Evolutionary conservation across 1,139 yeast genomes (phyloP), one percentile per base, ranked within the genome.

Genomic region (Pichia sp.): DNA sequence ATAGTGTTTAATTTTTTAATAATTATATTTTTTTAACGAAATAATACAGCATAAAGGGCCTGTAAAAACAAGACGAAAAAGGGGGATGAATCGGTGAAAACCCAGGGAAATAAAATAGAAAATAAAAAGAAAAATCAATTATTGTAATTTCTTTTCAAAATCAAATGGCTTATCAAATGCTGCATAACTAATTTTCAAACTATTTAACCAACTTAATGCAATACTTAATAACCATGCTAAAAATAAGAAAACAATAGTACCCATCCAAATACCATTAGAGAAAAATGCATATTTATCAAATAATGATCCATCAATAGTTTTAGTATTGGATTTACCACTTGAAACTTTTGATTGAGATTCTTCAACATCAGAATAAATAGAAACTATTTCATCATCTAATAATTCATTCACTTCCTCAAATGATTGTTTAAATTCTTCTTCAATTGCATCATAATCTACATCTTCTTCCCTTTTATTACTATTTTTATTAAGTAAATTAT

Each of bases 91-190:
- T 18, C 18, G 18, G 18, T 18, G 18, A 18, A 18, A 18, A 18
- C 18, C 18, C 18, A 18, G 18, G 18, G 18, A 18, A 18, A 18
- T 18, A 18, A 18, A 18, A 18, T 18, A 18, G 18, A 18, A 18
- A 18, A 18, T 18, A 18, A 18, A 18, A 18, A n/a, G n/a, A 18
- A 36, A 42, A 10, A 30, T 36, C 25, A 39, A 44, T 59, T 68
- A 79, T 62, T 80, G 83, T 51, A 71, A 72, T 67, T 83, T 84
- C 70, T 82, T 83, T 56, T 75, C 77, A 56, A 72, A 75, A 59
- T 79, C 82, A 42, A 78, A 73, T 55, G 79, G 83, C 67, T 79
- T 83, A 50, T 83, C 89, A 62, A 86, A 85, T 18, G 92, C 80
- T 53, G 75, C 74, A 71, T 83, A 83, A 53, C 88, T 75, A 56